phyloP scores from a whole-genome alignment of 495 filamentous ascomycete genomes.

The Trichoderma virens region DNA sequence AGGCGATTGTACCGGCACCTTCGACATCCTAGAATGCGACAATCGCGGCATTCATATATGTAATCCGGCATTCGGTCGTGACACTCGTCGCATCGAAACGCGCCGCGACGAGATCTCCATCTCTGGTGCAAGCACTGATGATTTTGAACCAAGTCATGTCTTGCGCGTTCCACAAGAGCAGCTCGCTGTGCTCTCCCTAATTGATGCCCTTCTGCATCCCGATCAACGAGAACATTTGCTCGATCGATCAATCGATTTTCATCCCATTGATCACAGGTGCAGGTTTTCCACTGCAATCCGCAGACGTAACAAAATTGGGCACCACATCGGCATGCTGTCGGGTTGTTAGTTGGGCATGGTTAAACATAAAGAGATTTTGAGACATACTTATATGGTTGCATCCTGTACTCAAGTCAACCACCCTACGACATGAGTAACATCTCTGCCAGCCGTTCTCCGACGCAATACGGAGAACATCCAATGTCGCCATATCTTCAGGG shows the following conservation, averaged over 20 bases:
- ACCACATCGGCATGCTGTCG: slow-evolving; percentile 37
- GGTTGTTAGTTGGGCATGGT: not conserved
- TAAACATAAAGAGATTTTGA: no score
- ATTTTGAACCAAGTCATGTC: not conserved
- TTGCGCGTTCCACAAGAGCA: not conserved
- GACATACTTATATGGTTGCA: slow-evolving; percentile 40
- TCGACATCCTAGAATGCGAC: not conserved
- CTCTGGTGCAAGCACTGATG: not conserved
- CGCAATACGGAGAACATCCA: slow-evolving; percentile 29
- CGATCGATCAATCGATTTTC: slow-evolving; percentile 26
- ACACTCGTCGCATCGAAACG: not conserved
- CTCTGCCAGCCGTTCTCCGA: slow-evolving; percentile 34
- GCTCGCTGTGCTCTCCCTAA: not conserved
- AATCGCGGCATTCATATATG: not conserved
- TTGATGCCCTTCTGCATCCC: not conserved
- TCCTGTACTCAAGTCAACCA: slow-evolving; percentile 36
- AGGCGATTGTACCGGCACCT: not conserved
- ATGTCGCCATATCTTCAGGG: slow-evolving; percentile 29
- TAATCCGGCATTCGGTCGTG: not conserved
- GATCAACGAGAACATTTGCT: slow-evolving; percentile 13
- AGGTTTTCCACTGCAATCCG: slow-evolving; percentile 43
- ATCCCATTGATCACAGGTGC: slow-evolving; percentile 37
- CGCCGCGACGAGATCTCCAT: not conserved
- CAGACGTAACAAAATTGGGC: slow-evolving; percentile 54
- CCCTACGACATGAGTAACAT: slow-evolving; percentile 29